Percentiles rank a stretch among this genome's conserved stretches.
phyloP scores from a whole-genome alignment of 108 stramenopile species.

The Chaetoceros muelleri region DNA sequence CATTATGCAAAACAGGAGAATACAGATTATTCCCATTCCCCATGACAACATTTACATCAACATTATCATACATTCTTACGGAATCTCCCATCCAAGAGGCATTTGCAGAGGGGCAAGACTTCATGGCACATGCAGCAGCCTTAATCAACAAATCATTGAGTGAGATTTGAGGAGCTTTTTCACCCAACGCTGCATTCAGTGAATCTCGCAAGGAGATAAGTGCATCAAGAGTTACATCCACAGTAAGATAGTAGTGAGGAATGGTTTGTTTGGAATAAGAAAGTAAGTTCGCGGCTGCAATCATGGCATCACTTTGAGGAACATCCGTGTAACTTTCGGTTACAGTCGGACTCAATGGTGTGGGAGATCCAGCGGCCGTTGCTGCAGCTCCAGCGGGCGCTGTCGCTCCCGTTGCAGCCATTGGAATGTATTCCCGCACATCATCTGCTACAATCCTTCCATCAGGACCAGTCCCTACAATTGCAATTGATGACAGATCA shows the following conservation, averaged over 20 bases:
- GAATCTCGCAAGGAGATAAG: conserved; percentile 67
- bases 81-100: conserved; percentile 80
- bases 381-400: conserved; percentile 9
- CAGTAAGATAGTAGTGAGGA: conserved; percentile 95
- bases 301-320: conserved; percentile 24
- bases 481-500: conserved; percentile 49
- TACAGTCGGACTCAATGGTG: conserved; percentile 15
- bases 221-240: conserved; percentile 78
- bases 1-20: conserved; percentile 81
- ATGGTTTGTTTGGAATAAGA: conserved; percentile 82
- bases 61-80: conserved; percentile 73
- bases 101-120: conserved; percentile 87
- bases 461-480: conserved; percentile 86
- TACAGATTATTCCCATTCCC: conserved; percentile 71
- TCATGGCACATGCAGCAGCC: conserved; percentile 80
- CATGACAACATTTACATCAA: conserved; percentile 92
- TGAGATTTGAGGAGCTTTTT: conserved; percentile 61
- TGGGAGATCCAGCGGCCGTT: conserved; percentile 14
- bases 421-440: conserved; percentile 8
- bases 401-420: conserved; percentile 15
- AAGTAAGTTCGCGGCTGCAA: conserved; percentile 65
- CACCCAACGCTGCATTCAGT: conserved; percentile 59
- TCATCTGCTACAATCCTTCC: conserved; percentile 86
- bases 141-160: conserved; percentile 90
- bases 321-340: conserved; percentile 35